Evolutionary conservation across 768 basidiomycete species (phyloP), one percentile per base, ranked within the genome.

Genomic region (Brasilioporus rufonigricans): DNA sequence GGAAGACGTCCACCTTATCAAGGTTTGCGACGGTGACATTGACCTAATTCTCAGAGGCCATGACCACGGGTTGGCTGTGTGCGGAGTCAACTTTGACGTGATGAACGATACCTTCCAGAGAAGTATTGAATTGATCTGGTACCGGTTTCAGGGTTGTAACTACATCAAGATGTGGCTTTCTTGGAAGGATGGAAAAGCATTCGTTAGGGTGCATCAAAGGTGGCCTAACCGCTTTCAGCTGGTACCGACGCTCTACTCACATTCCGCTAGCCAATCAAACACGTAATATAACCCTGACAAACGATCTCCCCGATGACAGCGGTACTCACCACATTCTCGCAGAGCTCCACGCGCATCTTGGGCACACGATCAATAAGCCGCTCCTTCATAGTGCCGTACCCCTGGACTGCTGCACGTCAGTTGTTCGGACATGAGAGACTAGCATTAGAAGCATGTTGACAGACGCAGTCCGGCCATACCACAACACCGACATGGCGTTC

Each of bases 391-490:
- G 47, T n/a, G 35, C 41, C 6, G 44, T 52, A 2, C 50, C 53
- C 35, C 51, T 59, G n/a, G 50, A 54, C 6, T 52, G 41, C 29
- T 52, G 54, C 33, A n/a, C n/a, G n/a, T n/a, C n/a, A n/a, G n/a
- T n/a, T n/a, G n/a, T n/a, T n/a, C n/a, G n/a, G n/a, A n/a, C n/a
- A n/a, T n/a, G n/a, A n/a, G n/a, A n/a, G n/a, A n/a, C n/a, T n/a
- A n/a, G n/a, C n/a, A n/a, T n/a, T n/a, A n/a, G n/a, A 50, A 56
- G 52, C 21, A 54, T 54, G 48, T 27, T 57, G 3, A 56, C 54
- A 21, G 46, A 60, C 50, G 61, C 54, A 47, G 61, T 55, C 45
- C 64, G 65, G 65, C 48, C 49, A 36, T 60, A 60, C 44, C 43
- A 57, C 24, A 44, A 55, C 26, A 23, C 64, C 64, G 64, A 63